These are phyloP conservation scores for Aspergillus sp. DNA, from an alignment of 2,329 filamentous ascomycete species.

Conservation along the genomic window DNA sequence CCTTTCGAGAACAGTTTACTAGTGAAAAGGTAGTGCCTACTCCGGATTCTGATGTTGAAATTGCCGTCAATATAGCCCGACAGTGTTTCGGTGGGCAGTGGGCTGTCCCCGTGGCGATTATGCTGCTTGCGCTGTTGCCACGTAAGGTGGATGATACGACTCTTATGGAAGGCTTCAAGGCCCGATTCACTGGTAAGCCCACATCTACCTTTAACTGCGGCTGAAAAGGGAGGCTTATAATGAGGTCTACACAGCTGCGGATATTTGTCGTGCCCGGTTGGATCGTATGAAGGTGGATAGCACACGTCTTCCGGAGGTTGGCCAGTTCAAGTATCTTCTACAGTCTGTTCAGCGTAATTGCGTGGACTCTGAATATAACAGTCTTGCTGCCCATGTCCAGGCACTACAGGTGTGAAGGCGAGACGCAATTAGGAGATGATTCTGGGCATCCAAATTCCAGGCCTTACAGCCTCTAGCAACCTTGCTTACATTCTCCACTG, in stretches of 20 bases:
- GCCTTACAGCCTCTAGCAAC: too few relatives aligned
- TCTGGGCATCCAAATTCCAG: background rate
- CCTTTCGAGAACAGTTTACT: background rate
- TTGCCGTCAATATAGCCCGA: background rate
- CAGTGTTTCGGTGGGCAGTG: constrained; percentile 5
- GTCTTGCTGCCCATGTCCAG: background rate
- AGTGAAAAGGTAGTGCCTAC: background rate
- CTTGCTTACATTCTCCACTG: too few relatives aligned
- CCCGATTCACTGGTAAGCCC: background rate
- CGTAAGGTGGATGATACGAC: background rate
- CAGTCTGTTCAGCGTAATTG: background rate
- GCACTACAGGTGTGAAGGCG: background rate
- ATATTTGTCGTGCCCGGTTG: background rate
- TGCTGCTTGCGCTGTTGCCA: constrained; percentile 9
- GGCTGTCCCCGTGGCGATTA: constrained; percentile 3
- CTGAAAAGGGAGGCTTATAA: background rate
- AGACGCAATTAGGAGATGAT: background rate
- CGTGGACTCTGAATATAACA: background rate
- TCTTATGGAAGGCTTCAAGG: background rate
- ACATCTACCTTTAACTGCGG: background rate
- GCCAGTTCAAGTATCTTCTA: background rate
- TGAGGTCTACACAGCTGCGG: background rate
- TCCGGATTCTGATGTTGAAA: background rate
- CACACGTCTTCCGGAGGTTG: constrained; percentile 1
- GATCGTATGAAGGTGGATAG: background rate